Evolutionary conservation across 2,329 filamentous ascomycete genomes (phyloP), one percentile per base, ranked within the genome.

Genomic region (Madurella mycetomatis): DNA sequence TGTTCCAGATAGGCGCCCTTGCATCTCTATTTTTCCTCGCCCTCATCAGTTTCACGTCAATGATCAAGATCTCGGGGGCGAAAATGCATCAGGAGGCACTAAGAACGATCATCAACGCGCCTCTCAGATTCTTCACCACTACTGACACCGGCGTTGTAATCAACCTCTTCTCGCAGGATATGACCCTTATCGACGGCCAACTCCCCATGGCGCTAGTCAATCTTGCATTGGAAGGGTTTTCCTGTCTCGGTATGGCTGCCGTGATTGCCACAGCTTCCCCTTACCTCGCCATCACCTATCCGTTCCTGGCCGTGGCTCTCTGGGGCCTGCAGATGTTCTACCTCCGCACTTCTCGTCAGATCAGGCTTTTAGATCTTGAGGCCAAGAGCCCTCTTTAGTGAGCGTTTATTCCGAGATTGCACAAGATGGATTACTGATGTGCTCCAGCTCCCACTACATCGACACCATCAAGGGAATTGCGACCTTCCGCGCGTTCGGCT

Each of bases 321-420:
- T 84, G 76, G 51, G 55, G 71, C 2, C 65, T 85, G 0, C 82
- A 84, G 57, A 77, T 72, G 49, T 74, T 82, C 47, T 86, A 86
- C 59, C 72, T 86, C 2, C 73, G 79, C 0, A 86, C 82, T 0
- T 84, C 81, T 0, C 70, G 82, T 0, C 83, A 86, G 63, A 65
- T 86, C 8, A 74, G 83, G 47, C 72, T 83, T 17, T 65, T 86
- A 11, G 83, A 86, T 44, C 73, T 86, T 1, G 83, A 86, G 64
- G 75, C 79, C 1, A 84, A 85, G 59, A 77, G 77, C 1, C 81
- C 81, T 0, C 67, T 85, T 0, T 83, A 80, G 68, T 79, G 73
- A 15, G 71, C 56, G 15, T 19, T 16, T n/a, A 15, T 16, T 18
- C 12, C 15, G 15, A n/a, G 18, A 7, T 17, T 13, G 15, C 40